Conservation (phyloP, 2,329 filamentous ascomycete species). For the Pseudocercospora fijiensis region DNA sequence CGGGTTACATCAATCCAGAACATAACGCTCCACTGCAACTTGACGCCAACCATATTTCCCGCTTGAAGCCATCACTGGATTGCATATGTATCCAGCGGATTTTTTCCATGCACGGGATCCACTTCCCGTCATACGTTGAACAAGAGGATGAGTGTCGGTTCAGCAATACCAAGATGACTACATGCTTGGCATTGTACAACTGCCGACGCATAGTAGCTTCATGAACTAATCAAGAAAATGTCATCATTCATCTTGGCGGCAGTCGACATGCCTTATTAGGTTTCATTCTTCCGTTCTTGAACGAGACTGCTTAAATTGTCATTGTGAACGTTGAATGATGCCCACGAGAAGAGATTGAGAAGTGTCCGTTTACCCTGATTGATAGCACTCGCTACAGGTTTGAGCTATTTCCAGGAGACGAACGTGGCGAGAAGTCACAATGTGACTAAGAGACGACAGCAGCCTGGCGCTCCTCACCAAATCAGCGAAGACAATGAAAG, state of each 20-base stretch:
- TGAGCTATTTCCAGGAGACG: neutral
- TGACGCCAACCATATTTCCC: neutral
- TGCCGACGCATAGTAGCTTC: neutral
- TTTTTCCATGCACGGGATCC: neutral
- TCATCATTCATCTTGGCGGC: neutral
- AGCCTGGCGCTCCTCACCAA: neutral
- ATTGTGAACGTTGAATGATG: neutral
- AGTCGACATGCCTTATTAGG: neutral
- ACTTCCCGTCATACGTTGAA: neutral
- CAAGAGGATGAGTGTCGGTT: neutral
- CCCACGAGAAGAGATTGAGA: neutral
- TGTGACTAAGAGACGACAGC: neutral
- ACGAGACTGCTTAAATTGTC: neutral
- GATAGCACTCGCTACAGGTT: neutral
- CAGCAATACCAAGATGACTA: neutral
- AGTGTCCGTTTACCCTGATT: neutral
- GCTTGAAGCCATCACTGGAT: slow-evolving; percentile 1
- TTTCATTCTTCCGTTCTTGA: neutral
- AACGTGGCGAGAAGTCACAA: neutral
- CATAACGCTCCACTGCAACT: neutral
- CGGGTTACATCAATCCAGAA: neutral
- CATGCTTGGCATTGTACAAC: neutral
- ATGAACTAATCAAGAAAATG: neutral
- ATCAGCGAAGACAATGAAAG: neutral
- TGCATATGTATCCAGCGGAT: neutral